Conservation (phyloP, 1,139 yeast genomes). For the Pichia sp. region DNA sequence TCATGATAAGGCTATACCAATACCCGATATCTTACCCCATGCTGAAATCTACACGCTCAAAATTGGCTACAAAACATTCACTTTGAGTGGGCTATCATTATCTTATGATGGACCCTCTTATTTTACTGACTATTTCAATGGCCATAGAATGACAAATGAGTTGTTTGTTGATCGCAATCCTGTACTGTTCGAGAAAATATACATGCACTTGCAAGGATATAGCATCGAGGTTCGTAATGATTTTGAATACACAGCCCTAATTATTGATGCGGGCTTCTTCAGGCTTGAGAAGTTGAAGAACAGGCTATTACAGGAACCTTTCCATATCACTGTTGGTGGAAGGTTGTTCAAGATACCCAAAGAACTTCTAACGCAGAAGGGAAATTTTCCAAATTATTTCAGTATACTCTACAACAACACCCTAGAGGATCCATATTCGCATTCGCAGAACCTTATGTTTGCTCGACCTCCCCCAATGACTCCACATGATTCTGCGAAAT, state of each 20-base stretch:
- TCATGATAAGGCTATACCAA: slow-evolving; percentile 16
- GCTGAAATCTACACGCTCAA: slow-evolving; percentile 65
- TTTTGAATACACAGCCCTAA: slow-evolving; percentile 51
- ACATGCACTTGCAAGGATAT: slow-evolving; percentile 74
- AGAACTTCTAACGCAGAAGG: slow-evolving; percentile 44
- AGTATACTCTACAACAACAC: slow-evolving; percentile 50
- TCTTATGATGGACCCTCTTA: slow-evolving; percentile 73
- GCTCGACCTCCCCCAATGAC: slow-evolving; percentile 74
- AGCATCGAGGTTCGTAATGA: slow-evolving; percentile 52
- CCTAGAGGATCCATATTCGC: slow-evolving; percentile 40
- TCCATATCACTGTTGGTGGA: slow-evolving; percentile 58
- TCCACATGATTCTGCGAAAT: slow-evolving; percentile 48
- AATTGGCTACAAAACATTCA: slow-evolving; percentile 57
- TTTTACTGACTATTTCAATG: slow-evolving; percentile 43
- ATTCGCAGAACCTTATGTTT: slow-evolving; percentile 32
- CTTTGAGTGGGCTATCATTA: slow-evolving; percentile 72
- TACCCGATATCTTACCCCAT: slow-evolving; percentile 55
- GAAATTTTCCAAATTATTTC: slow-evolving; percentile 75
- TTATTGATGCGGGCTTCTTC: slow-evolving; percentile 71
- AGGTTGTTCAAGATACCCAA: slow-evolving; percentile 53
- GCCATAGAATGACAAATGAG: slow-evolving; percentile 34
- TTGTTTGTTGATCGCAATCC: slow-evolving; percentile 76
- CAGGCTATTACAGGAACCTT: slow-evolving; percentile 45
- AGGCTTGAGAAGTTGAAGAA: slow-evolving; percentile 51
- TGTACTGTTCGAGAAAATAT: slow-evolving; percentile 56